These are phyloP conservation scores for Moniliophthora roreri DNA, from an alignment of 1,284 basidiomycete species.

Conservation along the genomic window DNA sequence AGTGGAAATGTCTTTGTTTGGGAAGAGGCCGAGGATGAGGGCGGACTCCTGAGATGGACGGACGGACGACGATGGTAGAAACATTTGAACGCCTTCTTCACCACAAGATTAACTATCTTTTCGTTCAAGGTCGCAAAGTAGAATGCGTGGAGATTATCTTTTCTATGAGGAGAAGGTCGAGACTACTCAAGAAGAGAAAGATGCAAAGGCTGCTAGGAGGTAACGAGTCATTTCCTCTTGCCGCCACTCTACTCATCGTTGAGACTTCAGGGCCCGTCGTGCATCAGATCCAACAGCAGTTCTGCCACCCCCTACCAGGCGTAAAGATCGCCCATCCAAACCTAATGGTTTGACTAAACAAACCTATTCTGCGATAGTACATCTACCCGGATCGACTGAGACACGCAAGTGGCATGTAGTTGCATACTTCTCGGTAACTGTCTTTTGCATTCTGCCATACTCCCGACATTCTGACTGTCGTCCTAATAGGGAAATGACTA, in stretches of 20 bases:
- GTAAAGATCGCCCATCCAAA: slow-evolving; percentile 72
- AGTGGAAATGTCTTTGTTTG: slow-evolving; percentile 81
- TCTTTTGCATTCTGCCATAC: slow-evolving; percentile 5
- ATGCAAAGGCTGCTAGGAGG: slow-evolving; percentile 72
- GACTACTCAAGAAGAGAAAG: slow-evolving; percentile 71
- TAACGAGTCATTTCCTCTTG: slow-evolving; percentile 21
- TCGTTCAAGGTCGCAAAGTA: slow-evolving; percentile 66
- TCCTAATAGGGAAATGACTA: slow-evolving; percentile 62
- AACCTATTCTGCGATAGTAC: slow-evolving; percentile 73
- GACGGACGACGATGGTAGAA: slow-evolving; percentile 71
- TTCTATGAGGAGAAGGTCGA: slow-evolving; percentile 81
- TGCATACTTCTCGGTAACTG: slow-evolving; percentile 70
- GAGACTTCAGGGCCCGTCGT: slow-evolving; percentile 49
- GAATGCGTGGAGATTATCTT: slow-evolving; percentile 78
- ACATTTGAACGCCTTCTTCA: not conserved
- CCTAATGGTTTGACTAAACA: slow-evolving; percentile 77
- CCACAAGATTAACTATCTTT: not conserved
- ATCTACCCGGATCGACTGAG: slow-evolving; percentile 52
- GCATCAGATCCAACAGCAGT: slow-evolving; percentile 59
- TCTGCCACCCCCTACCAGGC: slow-evolving; percentile 55
- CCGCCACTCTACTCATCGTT: slow-evolving; percentile 11
- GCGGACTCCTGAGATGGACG: slow-evolving; percentile 74
- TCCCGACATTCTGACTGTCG: slow-evolving; percentile 3
- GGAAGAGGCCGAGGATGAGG: slow-evolving; percentile 80
- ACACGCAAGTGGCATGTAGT: slow-evolving; percentile 78